phyloP scores from a whole-genome alignment of 148 eudicot species.

The Rhododendron molle region DNA sequence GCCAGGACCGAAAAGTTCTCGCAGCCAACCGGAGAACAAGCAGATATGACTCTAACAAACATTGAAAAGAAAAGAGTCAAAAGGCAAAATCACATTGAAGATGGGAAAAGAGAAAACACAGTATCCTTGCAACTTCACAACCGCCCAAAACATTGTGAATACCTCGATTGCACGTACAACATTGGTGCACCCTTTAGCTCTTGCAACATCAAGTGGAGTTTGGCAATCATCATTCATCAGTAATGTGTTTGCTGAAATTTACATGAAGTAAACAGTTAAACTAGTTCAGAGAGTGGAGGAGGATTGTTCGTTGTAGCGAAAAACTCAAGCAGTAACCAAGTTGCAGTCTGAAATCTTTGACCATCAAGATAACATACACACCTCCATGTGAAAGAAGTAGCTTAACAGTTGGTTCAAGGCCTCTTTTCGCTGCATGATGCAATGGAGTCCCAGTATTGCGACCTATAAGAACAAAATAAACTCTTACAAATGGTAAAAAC shows the following conservation, averaged over 20 bases:
- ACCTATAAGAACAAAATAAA: conserved; percentile 31
- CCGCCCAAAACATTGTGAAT: conserved; percentile 5
- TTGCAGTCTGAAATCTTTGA: not conserved
- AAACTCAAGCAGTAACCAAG: not conserved
- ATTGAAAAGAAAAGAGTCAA: conserved; percentile 10
- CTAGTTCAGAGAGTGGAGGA: not conserved
- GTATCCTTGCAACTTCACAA: not conserved
- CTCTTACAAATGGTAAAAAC: not conserved
- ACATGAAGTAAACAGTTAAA: not conserved
- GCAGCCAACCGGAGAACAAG: conserved; percentile 93
- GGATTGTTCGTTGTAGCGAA: not conserved
- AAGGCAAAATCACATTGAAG: not conserved
- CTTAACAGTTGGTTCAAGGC: conserved; percentile 66
- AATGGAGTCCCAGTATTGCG: conserved; percentile 86
- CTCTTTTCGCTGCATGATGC: conserved; percentile 97
- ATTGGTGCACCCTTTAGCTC: conserved; percentile 62
- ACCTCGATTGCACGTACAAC: conserved; percentile 94
- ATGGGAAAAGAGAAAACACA: not conserved
- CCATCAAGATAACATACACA: conserved; percentile 15
- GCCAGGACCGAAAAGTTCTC: conserved; percentile 81
- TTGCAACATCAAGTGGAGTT: conserved; percentile 86
- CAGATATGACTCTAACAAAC: conserved; percentile 66
- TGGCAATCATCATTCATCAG: conserved; percentile 89
- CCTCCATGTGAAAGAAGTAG: conserved; percentile 89
- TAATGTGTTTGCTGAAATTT: conserved; percentile 78